Conservation (phyloP, 176 grass and related monocot species). For the Oryza punctata region DNA sequence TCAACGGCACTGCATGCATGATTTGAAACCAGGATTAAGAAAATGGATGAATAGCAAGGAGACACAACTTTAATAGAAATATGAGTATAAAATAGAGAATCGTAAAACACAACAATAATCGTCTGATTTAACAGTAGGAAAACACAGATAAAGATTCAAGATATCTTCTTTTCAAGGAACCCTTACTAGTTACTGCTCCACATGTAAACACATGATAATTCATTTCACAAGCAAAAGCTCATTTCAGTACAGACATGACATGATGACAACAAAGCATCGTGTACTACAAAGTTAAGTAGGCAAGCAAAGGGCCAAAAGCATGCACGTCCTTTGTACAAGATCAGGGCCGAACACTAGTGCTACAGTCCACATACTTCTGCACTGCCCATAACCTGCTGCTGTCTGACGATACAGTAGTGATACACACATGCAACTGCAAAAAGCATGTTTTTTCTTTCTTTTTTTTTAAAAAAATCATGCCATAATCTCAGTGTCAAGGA, state of each 20-base stretch:
- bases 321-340: background rate
- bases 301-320: background rate
- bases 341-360: background rate
- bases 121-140: no score
- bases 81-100: no score
- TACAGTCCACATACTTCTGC: background rate
- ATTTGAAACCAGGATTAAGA: no score
- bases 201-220: background rate
- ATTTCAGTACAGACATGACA: background rate
- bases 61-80: no score
- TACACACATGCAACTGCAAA: background rate
- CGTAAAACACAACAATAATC: no score
- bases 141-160: no score
- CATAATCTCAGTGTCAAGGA: background rate
- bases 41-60: no score
- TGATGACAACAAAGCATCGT: background rate
- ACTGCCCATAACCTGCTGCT: background rate
- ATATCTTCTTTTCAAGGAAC: no score
- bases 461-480: background rate
- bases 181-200: background rate
- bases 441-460: background rate
- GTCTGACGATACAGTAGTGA: background rate
- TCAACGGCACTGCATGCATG: no score
- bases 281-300: background rate
- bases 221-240: background rate